Percentiles rank a stretch among this genome's conserved stretches.
Evolutionary conservation across 2,329 filamentous ascomycete genomes (phyloP).

Genomic region (Pseudogymnoascus sp.): DNA sequence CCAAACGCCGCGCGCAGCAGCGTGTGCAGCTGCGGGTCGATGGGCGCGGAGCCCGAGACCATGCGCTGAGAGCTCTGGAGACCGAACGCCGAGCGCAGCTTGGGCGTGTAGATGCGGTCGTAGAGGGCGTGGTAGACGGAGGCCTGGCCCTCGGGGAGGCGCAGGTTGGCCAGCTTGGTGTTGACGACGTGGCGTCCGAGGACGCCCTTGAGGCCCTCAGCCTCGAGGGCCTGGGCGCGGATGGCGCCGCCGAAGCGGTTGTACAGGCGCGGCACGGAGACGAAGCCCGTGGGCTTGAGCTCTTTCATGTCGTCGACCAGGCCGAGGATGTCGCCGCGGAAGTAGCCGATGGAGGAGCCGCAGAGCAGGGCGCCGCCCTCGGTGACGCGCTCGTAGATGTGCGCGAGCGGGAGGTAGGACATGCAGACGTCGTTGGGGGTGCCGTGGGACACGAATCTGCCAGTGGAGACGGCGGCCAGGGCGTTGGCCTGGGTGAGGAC

Average conservation of each 20-base stretch:
- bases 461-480: constrained; percentile 59
- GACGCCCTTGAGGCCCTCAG: constrained; percentile 69
- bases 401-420: constrained; percentile 87
- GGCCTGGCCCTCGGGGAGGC: constrained; percentile 62
- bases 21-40: constrained; percentile 79
- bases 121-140: constrained; percentile 71
- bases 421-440: constrained; percentile 55
- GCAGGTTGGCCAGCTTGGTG: constrained; percentile 72
- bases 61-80: constrained; percentile 64
- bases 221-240: constrained; percentile 68
- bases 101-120: constrained; percentile 83
- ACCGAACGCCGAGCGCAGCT: constrained; percentile 75
- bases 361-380: constrained; percentile 68
- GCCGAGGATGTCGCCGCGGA: constrained; percentile 81
- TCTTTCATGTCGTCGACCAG: constrained; percentile 88
- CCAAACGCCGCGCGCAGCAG: constrained; percentile 81
- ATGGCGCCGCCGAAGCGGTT: constrained; percentile 84
- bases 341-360: constrained; percentile 76
- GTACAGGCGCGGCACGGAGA: constrained; percentile 84
- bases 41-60: constrained; percentile 81
- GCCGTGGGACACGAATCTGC: constrained; percentile 42
- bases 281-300: constrained; percentile 72
- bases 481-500: constrained; percentile 75
- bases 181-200: constrained; percentile 72
- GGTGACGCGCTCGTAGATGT: constrained; percentile 82